These are phyloP conservation scores for Termitomyces sp. DNA, from an alignment of 768 basidiomycete species.

Conservation along the genomic window DNA sequence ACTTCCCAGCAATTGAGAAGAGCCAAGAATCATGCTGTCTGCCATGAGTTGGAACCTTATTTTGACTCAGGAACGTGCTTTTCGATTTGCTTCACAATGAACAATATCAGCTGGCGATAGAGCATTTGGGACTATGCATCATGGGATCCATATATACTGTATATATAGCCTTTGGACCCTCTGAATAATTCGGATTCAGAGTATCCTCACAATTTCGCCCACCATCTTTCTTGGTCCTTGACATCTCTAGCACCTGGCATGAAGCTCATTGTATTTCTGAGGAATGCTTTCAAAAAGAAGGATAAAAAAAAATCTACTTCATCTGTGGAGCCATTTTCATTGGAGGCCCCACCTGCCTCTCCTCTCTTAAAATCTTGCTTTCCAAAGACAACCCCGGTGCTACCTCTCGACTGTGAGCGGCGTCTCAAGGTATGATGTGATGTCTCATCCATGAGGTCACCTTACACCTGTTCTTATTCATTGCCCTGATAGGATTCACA, in stretches of 20 bases:
- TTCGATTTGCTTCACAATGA: conserved; percentile 21
- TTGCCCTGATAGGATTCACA: background rate
- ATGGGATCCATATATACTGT: background rate
- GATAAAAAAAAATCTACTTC: conserved; percentile 22
- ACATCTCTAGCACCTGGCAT: conserved; percentile 15
- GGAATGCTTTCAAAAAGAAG: conserved; percentile 36
- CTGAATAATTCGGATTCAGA: background rate
- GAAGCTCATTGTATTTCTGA: conserved; percentile 37
- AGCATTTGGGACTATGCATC: conserved; percentile 10
- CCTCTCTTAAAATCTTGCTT: background rate
- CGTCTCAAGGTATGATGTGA: background rate
- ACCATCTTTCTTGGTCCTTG: background rate
- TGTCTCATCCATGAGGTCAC: background rate
- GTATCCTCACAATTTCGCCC: background rate
- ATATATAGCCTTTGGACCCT: background rate
- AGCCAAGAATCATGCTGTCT: conserved; percentile 4
- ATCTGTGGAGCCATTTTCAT: background rate
- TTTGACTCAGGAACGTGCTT: conserved; percentile 26
- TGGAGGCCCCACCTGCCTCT: conserved; percentile 2
- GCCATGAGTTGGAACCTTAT: conserved; percentile 7
- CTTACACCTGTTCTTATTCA: background rate
- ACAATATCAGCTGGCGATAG: conserved; percentile 20
- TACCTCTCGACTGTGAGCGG: conserved; percentile 4
- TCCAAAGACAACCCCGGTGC: background rate
- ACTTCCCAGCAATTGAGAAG: conserved; percentile 4